Base-by-base conservation (phyloP, 1,139 yeast species). In the Wickerhamomyces sp. region DNA sequence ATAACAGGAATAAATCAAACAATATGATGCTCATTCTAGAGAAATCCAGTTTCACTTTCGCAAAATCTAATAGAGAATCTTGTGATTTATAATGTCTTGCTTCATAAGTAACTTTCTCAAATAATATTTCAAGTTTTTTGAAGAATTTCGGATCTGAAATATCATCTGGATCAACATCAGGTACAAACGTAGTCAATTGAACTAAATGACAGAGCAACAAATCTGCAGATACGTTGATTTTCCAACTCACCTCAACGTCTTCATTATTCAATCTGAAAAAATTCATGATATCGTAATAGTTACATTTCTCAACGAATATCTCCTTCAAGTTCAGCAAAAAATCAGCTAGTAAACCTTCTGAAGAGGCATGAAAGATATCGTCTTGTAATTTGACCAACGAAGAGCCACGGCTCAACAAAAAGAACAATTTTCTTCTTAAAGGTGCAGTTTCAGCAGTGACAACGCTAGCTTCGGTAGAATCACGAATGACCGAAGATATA, bases 1-100 rank as follows among this genome's bases (percentile, higher is more conserved):
- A 50, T 4, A 47, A n/a, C 18, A 32, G 37, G 19, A 45, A 31
- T 8, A 46, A 13, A 11, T 36, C 12, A 26, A 36, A 44, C 13
- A 46, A 16, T 5, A 30, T 10, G 3, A 37, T 5, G 17, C 36
- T 40, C 23, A 46, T 28, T 19, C 36, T 44, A 14, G 36, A 38
- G 22, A 37, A 47, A 33, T 50, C 44, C 3, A 20, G 16, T 2
- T 20, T 21, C 20, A 44, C 29, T 13, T 31, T 41, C 11, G 16
- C 25, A 15, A 23, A 15, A 1, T 39, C 40, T 5, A 31, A 25
- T 5, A 30, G 35, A 5, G 22, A 28, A 9, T 23, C 27, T 2
- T 30, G 6, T n/a, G n/a, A n/a, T 5, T 31, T 30, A 25, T 45
- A 49, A 25, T 26, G 32, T n/a, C 32, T 37, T 21, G 23, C 32